Evolutionary conservation across 352 stramenopile species (phyloP), one percentile per base, ranked within the genome.

Genomic region (Globisporangium spiculum): DNA sequence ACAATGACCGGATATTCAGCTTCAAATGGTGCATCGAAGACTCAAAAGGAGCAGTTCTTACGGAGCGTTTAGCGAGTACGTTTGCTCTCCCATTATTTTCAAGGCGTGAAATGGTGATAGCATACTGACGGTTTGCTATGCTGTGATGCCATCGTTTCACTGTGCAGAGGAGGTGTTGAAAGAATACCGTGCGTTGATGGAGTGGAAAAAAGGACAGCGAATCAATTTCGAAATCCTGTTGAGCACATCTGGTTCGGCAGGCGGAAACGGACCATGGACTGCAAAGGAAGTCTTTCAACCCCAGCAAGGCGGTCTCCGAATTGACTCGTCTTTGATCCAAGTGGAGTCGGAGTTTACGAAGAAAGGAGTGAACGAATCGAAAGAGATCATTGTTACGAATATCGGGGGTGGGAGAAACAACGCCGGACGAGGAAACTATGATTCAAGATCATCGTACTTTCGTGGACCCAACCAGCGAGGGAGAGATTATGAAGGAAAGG

Each of bases 1-100:
- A 93, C 71, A 81, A 84, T 41, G 81, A 86, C 57, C 83, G 86
- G 46, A 79, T 89, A n/a, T 94, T 92, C 59, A 88, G 80, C 62
- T 93, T 93, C 54, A 86, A 85, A 34, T 94, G 86, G 86, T 94
- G 86, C 52, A 78, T 69, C 38, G 73, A 83, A 52, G 75, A 76
- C 44, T 36, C 77, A 26, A 75, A 90, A 62, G 80, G 82, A 38
- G 63, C 69, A 3, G 46, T 83, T n/a, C 82, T 94, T 32, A 91
- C 77, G 10, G 83, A 92, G 41, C 83, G 84, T 24, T 74, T 72
- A 77, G 86, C 86, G 10, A 91, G 85, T 93, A 81, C 65, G 85
- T 38, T 27, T 56, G 5, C 27, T 22, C 18, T 16, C 16, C 41
- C 22, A 30, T 4, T 32, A 8, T 32, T 62, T 44, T 54, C 54